Conservation (phyloP, 2,329 filamentous ascomycete genomes). For the Pseudogymnoascus destructans region DNA sequence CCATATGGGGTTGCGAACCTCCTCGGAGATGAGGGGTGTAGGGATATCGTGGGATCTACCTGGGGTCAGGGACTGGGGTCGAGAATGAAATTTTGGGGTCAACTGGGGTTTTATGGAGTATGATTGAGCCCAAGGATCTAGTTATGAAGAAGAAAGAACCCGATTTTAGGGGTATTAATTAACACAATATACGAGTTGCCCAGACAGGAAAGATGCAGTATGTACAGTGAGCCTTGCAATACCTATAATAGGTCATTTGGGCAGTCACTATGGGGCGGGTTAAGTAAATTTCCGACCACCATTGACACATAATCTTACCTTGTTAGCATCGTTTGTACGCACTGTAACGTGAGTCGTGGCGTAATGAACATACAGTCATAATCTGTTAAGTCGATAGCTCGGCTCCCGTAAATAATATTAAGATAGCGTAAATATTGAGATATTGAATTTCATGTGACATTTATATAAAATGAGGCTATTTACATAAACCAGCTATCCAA, state of each 20-base stretch:
- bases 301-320: background rate
- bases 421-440: no score
- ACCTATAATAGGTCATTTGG: background rate
- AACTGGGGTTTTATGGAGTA: background rate
- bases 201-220: background rate
- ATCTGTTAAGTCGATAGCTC: no score
- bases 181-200: background rate
- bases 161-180: background rate
- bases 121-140: background rate
- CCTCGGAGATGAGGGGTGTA: slow-evolving; percentile 4
- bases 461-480: no score
- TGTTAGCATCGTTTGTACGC: background rate
- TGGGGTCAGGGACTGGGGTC: background rate
- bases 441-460: no score
- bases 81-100: background rate
- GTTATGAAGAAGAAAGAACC: background rate
- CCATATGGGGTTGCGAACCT: background rate
- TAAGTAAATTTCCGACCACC: background rate
- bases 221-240: background rate
- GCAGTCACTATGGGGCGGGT: background rate
- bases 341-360: no score
- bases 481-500: no score
- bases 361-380: no score
- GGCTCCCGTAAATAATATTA: no score
- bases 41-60: background rate